Base-by-base conservation (phyloP, 495 filamentous ascomycete genomes). In the Neurospora sp. region DNA sequence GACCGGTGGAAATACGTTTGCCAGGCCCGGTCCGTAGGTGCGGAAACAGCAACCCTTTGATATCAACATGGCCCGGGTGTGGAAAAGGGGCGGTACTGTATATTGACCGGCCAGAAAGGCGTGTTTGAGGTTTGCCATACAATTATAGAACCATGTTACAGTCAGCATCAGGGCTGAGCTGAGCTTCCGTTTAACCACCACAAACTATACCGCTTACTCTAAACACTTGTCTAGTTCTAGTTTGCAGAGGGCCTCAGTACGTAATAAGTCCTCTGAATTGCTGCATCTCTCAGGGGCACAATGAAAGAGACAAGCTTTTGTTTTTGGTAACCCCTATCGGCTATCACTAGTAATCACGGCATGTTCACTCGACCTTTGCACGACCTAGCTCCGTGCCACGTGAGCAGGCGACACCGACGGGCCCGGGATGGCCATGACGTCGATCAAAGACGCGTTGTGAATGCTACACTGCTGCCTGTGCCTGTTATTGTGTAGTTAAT, bases 401-500 rank as follows among this genome's bases (percentile, higher is more conserved):
- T 73, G 72, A 73, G 31, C 69, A 39, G 72, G 72, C 72, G 72
- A 71, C 69, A 68, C 45, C 16, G 45, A 35, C 45, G 42, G 40
- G 5, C 48, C 38, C 72, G 53, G 27, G 22, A 17, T 14, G 53
- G 53, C 53, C 0, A 65, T 65, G 53, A 35, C 53, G 27, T 65
- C 53, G 53, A 37, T 65, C 53, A 65, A 65, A 35, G 53, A 65
- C 53, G 53, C 53, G 53, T 65, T 35, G 27, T 65, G 53, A 35
- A 65, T 35, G 53, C 27, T 65, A 65, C 53, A 65, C 53, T 65
- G 53, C 53, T 65, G 27, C 53, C 53, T 65, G 27, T 65, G 14
- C 7, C 53, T 65, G 53, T 65, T 16, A 16, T 31, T 12, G 27
- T 37, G 27, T 35, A 65, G 27, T 16, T 61, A 16, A 22, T 65